Conservation (phyloP, 345 rosid species). For the Camelina hispida region DNA sequence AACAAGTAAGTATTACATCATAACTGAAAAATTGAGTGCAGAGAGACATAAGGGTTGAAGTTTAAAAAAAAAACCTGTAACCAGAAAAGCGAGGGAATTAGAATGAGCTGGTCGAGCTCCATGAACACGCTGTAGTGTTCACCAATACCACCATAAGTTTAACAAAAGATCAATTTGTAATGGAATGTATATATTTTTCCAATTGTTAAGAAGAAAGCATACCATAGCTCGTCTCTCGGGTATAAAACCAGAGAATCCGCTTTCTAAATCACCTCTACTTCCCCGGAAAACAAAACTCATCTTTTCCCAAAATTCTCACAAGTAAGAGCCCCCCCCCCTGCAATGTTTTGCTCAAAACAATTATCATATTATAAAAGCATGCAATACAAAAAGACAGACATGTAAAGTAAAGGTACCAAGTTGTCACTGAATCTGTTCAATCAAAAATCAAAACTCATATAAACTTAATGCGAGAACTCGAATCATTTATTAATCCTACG, state of each 20-base stretch:
- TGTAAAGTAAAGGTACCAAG: background rate
- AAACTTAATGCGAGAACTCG: background rate
- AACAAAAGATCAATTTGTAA: background rate
- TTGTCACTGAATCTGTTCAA: conserved; percentile 17
- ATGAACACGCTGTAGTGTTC: conserved; percentile 70
- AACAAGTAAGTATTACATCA: conserved; percentile 25
- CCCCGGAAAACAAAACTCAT: conserved; percentile 95
- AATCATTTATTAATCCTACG: no score
- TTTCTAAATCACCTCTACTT: conserved; percentile 81
- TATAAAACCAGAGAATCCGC: conserved; percentile 67
- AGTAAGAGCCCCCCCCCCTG: conserved; percentile 23
- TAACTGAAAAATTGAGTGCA: background rate
- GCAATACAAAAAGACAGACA: conserved; percentile 19
- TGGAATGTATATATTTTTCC: background rate
- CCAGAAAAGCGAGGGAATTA: conserved; percentile 89
- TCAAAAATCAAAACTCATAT: conserved; percentile 9
- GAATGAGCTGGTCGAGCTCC: conserved; percentile 82
- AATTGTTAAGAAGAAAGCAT: conserved; percentile 20
- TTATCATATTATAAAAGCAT: background rate
- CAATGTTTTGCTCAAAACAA: background rate
- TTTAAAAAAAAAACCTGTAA: conserved; percentile 58
- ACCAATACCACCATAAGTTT: conserved; percentile 8
- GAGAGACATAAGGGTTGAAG: conserved; percentile 8
- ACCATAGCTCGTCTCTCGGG: conserved; percentile 81
- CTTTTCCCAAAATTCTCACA: conserved; percentile 25